A percentile compares a stretch with the other conserved stretches of the same genome.
Evolutionary conservation across 345 rosid genomes (phyloP).

Genomic region (Eucalyptus sp.): DNA sequence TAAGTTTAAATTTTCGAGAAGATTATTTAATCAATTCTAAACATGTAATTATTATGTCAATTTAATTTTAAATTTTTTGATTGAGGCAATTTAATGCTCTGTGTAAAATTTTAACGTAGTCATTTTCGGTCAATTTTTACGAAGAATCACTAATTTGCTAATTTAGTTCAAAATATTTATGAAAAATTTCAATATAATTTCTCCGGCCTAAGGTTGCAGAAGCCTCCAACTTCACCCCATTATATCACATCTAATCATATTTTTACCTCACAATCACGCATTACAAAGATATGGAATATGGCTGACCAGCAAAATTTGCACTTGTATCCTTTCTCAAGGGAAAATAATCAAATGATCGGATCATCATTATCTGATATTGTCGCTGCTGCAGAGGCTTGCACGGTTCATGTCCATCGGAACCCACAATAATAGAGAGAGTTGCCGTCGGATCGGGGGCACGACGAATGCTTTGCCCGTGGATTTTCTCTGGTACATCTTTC

Average conservation of each 20-base stretch:
- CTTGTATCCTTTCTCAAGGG: not conserved
- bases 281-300: not conserved
- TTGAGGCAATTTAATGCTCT: not conserved
- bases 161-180: not conserved
- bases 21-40: not conserved
- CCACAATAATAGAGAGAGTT: not conserved
- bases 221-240: not conserved
- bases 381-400: not conserved
- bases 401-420: not conserved
- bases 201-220: not conserved
- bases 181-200: not conserved
- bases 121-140: too few species aligned
- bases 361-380: not conserved
- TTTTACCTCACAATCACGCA: not conserved
- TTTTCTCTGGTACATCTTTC: not conserved
- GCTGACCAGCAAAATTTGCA: not conserved
- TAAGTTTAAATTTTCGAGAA: not conserved
- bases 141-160: not conserved
- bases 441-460: not conserved
- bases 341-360: not conserved
- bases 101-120: not conserved
- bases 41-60: fast-evolving
- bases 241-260: not conserved
- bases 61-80: not conserved
- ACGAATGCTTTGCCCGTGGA: not conserved